A percentile compares a stretch with the other conserved stretches of the same genome.
Evolutionary conservation across 164 flowering plant genomes (phyloP).

Genomic region (Aristolochia contorta): DNA sequence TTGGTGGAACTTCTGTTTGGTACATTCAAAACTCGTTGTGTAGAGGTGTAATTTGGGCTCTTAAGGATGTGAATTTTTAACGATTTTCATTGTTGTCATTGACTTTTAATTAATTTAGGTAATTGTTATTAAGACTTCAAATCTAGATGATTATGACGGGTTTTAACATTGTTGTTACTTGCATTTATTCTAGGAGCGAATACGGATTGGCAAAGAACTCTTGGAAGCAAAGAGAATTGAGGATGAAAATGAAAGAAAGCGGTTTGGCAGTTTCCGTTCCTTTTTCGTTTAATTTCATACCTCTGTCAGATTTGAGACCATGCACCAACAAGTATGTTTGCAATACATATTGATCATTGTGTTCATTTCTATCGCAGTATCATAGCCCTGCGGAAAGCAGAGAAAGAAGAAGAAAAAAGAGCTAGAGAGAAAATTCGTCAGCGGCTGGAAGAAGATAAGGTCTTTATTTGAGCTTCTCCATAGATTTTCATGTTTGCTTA

Average conservation of each 20-base stretch:
- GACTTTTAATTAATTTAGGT: no score
- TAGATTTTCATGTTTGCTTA: no score
- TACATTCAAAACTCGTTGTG: no score
- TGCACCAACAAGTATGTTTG: neutral
- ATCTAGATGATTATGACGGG: no score
- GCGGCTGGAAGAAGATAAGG: conserved; percentile 97
- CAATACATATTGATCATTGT: neutral
- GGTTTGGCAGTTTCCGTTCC: conserved; percentile 34
- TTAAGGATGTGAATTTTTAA: no score
- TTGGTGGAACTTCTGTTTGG: no score
- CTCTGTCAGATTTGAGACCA: neutral
- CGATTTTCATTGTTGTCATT: no score
- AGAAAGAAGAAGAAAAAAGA: conserved; percentile 94
- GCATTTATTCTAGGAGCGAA: conserved; percentile 60
- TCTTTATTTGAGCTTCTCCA: conserved; percentile 8
- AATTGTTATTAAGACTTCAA: no score
- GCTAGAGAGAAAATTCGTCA: conserved; percentile 97
- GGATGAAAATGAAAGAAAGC: conserved; percentile 97
- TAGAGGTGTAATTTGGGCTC: no score
- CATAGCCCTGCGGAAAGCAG: conserved; percentile 85
- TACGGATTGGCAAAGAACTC: conserved; percentile 86
- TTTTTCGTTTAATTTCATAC: neutral
- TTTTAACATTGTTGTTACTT: neutral
- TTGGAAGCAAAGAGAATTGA: conserved; percentile 97
- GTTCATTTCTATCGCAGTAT: conserved; percentile 33